A percentile compares a stretch with the other conserved stretches of the same genome.
Evolutionary conservation across 2,329 filamentous ascomycete species (phyloP).

Genomic region (Zymoseptoria crescenta): DNA sequence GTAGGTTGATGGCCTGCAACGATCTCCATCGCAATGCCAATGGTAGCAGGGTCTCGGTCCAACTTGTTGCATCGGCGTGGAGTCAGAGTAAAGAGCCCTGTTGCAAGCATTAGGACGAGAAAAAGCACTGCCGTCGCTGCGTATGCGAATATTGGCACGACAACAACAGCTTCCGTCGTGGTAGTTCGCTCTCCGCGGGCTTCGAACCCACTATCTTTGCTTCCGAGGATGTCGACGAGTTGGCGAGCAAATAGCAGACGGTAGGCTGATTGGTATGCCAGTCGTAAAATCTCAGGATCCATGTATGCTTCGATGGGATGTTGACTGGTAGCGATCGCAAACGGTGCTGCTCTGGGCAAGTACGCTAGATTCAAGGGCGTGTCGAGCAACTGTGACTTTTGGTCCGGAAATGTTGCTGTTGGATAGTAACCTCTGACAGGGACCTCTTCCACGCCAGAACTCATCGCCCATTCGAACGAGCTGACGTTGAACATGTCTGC

Average conservation of each 20-base stretch:
- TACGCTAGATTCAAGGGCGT: slow-evolving; percentile 19
- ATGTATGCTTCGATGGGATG: slow-evolving; percentile 28
- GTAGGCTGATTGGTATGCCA: slow-evolving; percentile 36
- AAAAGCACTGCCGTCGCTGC: slow-evolving; percentile 32
- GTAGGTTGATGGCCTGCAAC: slow-evolving; percentile 20
- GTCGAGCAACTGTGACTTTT: slow-evolving; percentile 14
- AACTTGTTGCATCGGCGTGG: neutral
- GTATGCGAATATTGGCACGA: slow-evolving; percentile 33
- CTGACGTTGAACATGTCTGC: slow-evolving; percentile 25
- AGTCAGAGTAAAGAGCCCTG: slow-evolving; percentile 17
- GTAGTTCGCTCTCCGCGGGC: slow-evolving; percentile 16
- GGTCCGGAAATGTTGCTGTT: slow-evolving; percentile 15
- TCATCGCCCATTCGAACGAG: slow-evolving; percentile 33
- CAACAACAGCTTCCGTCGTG: slow-evolving; percentile 28
- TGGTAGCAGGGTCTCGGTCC: slow-evolving; percentile 27
- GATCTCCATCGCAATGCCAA: slow-evolving; percentile 31
- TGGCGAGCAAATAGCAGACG: slow-evolving; percentile 35
- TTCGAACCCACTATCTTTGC: slow-evolving; percentile 8
- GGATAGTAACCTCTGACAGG: slow-evolving; percentile 15
- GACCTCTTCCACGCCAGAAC: slow-evolving; percentile 13
- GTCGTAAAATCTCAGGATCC: slow-evolving; percentile 26
- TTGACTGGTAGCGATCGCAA: slow-evolving; percentile 30
- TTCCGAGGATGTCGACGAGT: slow-evolving; percentile 27
- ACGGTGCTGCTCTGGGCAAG: slow-evolving; percentile 31
- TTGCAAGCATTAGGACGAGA: slow-evolving; percentile 18